Conservation (phyloP, 768 basidiomycete species). For the Neoboletus subvelutipes region DNA sequence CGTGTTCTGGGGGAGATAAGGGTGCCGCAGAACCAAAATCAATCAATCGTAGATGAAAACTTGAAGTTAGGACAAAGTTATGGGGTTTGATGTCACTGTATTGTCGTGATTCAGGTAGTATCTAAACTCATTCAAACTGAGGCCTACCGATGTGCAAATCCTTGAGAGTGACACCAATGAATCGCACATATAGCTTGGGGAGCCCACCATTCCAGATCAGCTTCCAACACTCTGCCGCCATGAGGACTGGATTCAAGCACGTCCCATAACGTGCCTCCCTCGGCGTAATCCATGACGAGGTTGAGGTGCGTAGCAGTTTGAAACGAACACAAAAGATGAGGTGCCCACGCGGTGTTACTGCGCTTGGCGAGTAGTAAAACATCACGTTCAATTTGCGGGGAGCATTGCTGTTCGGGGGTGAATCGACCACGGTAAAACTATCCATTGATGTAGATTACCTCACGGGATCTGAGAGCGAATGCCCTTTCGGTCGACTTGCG, state of each 20-base stretch:
- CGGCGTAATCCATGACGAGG: constrained; percentile 81
- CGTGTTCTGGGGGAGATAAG: constrained; percentile 50
- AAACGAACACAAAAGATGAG: constrained; percentile 82
- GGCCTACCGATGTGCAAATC: constrained; percentile 83
- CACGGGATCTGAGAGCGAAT: constrained; percentile 67
- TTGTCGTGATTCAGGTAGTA: not conserved
- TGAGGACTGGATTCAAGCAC: constrained; percentile 73
- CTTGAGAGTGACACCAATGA: constrained; percentile 87
- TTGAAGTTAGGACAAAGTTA: constrained; percentile 80
- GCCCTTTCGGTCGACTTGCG: constrained; percentile 81
- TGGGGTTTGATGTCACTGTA: constrained; percentile 92
- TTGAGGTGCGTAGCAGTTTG: constrained; percentile 74
- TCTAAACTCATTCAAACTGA: not conserved
- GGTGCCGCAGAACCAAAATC: constrained; percentile 95
- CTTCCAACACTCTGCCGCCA: constrained; percentile 60
- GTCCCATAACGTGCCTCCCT: constrained; percentile 88
- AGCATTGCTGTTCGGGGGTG: constrained; percentile 67
- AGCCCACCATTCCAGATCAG: constrained; percentile 82
- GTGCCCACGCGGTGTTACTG: constrained; percentile 59
- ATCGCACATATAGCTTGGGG: constrained; percentile 82
- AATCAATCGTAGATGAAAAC: constrained; percentile 74
- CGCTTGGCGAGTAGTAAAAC: constrained; percentile 64
- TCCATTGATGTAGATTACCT: constrained; percentile 45
- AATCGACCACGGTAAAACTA: constrained; percentile 1
- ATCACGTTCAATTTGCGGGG: constrained; percentile 76